These are phyloP conservation scores for Circinella umbellata DNA, from an alignment of 371 early-diverging fungal species.

Conservation along the genomic window DNA sequence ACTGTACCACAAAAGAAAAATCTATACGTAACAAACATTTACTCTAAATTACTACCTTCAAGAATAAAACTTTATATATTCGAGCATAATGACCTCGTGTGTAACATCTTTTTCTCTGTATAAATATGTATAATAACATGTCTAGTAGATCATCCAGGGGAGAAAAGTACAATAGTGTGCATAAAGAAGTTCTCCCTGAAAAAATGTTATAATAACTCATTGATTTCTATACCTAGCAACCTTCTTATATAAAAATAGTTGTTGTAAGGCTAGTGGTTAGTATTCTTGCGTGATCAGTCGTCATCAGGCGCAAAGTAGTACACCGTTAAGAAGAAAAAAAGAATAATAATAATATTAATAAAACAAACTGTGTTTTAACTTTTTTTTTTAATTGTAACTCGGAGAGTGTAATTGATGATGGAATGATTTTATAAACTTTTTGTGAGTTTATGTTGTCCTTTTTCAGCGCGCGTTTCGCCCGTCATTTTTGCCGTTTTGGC, in stretches of 20 bases:
- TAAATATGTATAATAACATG: no score
- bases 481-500: constrained; percentile 95
- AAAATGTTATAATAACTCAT: no score
- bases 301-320: constrained; percentile 10
- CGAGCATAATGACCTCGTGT: no score
- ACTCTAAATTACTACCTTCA: no score
- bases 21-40: no score
- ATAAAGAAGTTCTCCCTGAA: no score
- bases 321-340: background rate
- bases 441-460: constrained; percentile 58
- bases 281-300: constrained; percentile 8
- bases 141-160: no score
- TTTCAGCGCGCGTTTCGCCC: constrained; percentile 58
- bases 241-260: background rate
- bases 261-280: background rate
- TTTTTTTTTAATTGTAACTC: background rate
- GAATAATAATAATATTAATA: background rate
- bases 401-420: background rate
- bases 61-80: no score
- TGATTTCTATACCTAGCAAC: background rate
- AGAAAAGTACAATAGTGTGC: no score
- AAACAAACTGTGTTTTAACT: background rate
- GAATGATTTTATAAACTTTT: background rate
- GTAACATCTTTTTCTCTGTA: no score
- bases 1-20: no score